Evolutionary conservation across 352 stramenopile species (phyloP), one percentile per base, ranked within the genome.

Genomic region (Phytopythium mirpurense): DNA sequence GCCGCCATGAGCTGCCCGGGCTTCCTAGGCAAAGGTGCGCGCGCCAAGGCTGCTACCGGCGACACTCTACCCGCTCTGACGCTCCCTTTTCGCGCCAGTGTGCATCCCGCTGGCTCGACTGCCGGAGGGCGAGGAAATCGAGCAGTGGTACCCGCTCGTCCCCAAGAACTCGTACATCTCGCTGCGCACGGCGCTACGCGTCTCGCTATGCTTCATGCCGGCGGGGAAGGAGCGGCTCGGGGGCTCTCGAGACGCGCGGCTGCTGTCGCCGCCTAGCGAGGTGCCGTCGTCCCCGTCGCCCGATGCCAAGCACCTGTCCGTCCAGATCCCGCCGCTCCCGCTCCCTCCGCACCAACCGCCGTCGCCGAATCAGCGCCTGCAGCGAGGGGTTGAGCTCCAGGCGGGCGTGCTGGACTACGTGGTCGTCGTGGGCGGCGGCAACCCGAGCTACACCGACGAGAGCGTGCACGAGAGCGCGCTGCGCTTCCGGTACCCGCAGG

Each of bases 141-240:
- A 93, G 60, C 84, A 93, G 32, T 95, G 82, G 84, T 95, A 93
- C 51, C 68, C 80, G 9, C 65, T 95, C 23, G 67, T 83, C 2
- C 49, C 74, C 7, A 81, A 75, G 24, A 77, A 85, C 10, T 69
- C 64, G 27, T 70, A 67, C 16, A 55, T 73, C 18, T 69, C 67
- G 12, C 55, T 88, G 15, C 74, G 80, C 11, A 77, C 80, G 24
- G 80, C 83, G 14, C 56, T 95, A n/a, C 69, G 80, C 3, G 66
- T 95, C 6, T 84, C 77, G 5, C 48, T 93, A 14, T 91, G 73
- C 48, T 94, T 92, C 51, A 65, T 69, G 10, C 78, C 74, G 5
- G 70, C 63, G 26, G 63, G 57, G 23, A 50, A 51, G 9, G 44
- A 57, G 48, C 48, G 51, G 55, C n/a, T 38, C 51, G 19, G 44